Conservation (phyloP, 2,329 filamentous ascomycete species). For the Diaporthe citriasiana region DNA sequence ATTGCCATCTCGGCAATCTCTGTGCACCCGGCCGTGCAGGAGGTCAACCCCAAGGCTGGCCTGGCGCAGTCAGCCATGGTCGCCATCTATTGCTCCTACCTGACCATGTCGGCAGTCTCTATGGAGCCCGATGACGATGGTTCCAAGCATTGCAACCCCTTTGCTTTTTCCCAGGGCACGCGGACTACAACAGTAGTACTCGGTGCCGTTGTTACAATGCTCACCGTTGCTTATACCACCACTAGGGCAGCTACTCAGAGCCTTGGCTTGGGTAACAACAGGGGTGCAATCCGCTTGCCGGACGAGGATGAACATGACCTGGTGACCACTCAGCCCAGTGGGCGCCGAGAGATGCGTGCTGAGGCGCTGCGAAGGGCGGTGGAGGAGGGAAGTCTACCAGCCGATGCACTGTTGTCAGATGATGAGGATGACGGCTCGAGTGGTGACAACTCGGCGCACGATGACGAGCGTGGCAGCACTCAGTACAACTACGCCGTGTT, state of each 20-base stretch:
- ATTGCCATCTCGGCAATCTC: constrained; percentile 85
- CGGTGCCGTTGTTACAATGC: constrained; percentile 94
- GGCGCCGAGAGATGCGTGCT: constrained; percentile 90
- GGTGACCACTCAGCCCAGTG: constrained; percentile 85
- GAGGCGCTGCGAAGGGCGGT: constrained; percentile 93
- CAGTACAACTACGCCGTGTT: constrained; percentile 98
- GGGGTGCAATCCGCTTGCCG: constrained; percentile 71
- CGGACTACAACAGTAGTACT: constrained; percentile 92
- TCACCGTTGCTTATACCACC: constrained; percentile 97
- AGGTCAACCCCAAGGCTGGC: constrained; percentile 92
- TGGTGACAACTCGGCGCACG: constrained; percentile 74
- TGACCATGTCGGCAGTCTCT: constrained; percentile 97
- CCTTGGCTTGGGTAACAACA: constrained; percentile 76
- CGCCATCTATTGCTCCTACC: constrained; percentile 96
- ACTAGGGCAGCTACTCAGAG: constrained; percentile 95
- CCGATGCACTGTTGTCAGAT: constrained; percentile 86
- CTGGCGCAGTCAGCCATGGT: constrained; percentile 99
- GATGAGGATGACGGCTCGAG: constrained; percentile 74
- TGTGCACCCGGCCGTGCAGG: constrained; percentile 90
- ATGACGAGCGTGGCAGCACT: constrained; percentile 89
- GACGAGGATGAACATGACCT: constrained; percentile 89
- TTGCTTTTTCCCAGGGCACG: constrained; percentile 87
- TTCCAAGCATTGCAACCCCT: constrained; percentile 91
- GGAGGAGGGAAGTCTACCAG: constrained; percentile 91
- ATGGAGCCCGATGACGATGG: constrained; percentile 98